Evolutionary conservation across 1,284 basidiomycete species (phyloP).

Genomic region (Naganishia sp.): DNA sequence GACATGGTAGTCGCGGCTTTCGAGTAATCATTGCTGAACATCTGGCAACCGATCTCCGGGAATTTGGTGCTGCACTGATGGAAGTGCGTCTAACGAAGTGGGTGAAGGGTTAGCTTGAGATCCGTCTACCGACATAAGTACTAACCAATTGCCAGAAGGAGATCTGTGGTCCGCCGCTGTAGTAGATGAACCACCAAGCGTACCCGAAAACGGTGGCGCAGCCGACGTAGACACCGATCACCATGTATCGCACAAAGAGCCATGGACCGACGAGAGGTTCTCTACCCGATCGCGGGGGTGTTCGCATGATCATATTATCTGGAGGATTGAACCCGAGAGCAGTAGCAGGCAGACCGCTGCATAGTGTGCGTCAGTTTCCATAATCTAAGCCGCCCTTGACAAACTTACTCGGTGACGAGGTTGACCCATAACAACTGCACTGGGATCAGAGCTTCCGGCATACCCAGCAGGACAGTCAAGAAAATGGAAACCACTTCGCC

Average conservation of each 20-base stretch:
- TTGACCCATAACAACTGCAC: slow-evolving; percentile 98
- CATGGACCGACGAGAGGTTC: slow-evolving; percentile 90
- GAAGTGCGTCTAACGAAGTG: slow-evolving; percentile 74
- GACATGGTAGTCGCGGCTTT: slow-evolving; percentile 93
- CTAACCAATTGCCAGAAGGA: slow-evolving; percentile 86
- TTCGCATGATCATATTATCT: slow-evolving; percentile 92
- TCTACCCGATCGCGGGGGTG: slow-evolving; percentile 80
- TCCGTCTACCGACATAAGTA: slow-evolving; percentile 37
- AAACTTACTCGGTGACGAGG: slow-evolving; percentile 67
- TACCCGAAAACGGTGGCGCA: slow-evolving; percentile 94
- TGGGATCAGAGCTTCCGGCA: slow-evolving; percentile 97
- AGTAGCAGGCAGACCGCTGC: slow-evolving; percentile 92
- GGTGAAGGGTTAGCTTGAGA: slow-evolving; percentile 6
- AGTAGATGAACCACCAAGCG: slow-evolving; percentile 98
- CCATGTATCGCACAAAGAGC: slow-evolving; percentile 93
- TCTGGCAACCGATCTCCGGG: slow-evolving; percentile 86
- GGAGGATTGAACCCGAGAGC: slow-evolving; percentile 97
- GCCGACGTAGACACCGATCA: slow-evolving; percentile 92
- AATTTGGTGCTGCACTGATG: slow-evolving; percentile 81
- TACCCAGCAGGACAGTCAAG: slow-evolving; percentile 91
- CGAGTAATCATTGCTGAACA: slow-evolving; percentile 84
- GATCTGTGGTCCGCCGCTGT: slow-evolving; percentile 86
- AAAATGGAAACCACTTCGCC: slow-evolving; percentile 98
- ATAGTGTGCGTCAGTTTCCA: slow-evolving; percentile 36
- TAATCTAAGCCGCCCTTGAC: neutral